phyloP scores from a whole-genome alignment of 2,329 filamentous ascomycete species.

The Trichoderma harzianum region DNA sequence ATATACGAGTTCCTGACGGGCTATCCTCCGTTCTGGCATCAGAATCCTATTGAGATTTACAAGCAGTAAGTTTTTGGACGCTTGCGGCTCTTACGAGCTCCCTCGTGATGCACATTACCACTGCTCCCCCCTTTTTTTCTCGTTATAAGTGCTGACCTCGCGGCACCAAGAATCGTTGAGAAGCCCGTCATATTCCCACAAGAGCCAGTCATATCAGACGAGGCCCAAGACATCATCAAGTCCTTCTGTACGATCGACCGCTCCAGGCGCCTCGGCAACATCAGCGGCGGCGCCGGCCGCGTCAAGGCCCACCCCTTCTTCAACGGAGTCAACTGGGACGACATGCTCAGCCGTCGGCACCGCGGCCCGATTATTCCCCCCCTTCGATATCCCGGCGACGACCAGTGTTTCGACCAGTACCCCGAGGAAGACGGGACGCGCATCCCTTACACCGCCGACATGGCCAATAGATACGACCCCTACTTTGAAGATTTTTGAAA shows the following conservation, averaged over 20 bases:
- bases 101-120: too few relatives aligned
- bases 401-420: slow-evolving; percentile 78
- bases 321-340: slow-evolving; percentile 68
- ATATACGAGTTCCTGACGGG: slow-evolving; percentile 83
- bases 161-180: slow-evolving; percentile 64
- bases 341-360: slow-evolving; percentile 60
- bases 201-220: slow-evolving; percentile 60
- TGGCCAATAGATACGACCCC: slow-evolving; percentile 65
- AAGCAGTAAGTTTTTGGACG: slow-evolving; percentile 55
- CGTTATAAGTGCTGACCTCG: not conserved
- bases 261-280: slow-evolving; percentile 73
- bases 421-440: slow-evolving; percentile 68
- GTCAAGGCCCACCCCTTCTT: slow-evolving; percentile 80
- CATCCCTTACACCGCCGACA: slow-evolving; percentile 66
- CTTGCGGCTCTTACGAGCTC: not conserved
- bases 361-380: slow-evolving; percentile 74
- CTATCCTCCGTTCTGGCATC: slow-evolving; percentile 83
- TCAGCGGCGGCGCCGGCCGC: slow-evolving; percentile 66
- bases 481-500: slow-evolving; percentile 68
- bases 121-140: not conserved
- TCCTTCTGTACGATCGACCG: slow-evolving; percentile 77
- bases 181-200: slow-evolving; percentile 72
- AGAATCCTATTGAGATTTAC: slow-evolving; percentile 84
- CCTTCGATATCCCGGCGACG: slow-evolving; percentile 67
- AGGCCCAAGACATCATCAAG: slow-evolving; percentile 71